Evolutionary conservation across 2,329 filamentous ascomycete genomes (phyloP).

Genomic region (Colletotrichum melonis): DNA sequence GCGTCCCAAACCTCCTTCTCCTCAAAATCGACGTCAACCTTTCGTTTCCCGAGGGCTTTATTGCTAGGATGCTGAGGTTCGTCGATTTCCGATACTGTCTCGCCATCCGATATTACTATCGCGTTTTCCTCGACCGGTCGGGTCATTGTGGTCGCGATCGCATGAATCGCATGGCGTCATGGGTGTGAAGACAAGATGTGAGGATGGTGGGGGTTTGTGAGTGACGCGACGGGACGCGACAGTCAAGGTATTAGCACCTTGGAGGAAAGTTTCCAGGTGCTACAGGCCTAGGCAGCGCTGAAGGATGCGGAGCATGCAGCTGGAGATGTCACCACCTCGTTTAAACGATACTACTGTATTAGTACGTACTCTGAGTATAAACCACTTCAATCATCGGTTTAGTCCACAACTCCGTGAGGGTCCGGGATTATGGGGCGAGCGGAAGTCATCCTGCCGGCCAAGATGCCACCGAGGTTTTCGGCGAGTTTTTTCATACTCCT

Average conservation of each 20-base stretch:
- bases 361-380: not conserved
- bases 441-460: not conserved
- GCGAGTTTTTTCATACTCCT: not conserved
- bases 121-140: not conserved
- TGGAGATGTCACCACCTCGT: not conserved
- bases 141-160: constrained; percentile 10
- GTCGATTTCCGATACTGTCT: constrained; percentile 3
- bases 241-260: not conserved
- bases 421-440: not conserved
- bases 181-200: not conserved
- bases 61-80: not conserved
- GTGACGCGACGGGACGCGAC: constrained; percentile 23
- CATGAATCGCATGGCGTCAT: not conserved
- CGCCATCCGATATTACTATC: constrained; percentile 27
- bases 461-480: not conserved
- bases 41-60: constrained; percentile 48
- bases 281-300: not conserved
- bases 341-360: not conserved
- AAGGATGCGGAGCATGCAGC: not conserved
- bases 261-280: not conserved
- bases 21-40: constrained; percentile 47
- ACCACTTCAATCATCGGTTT: too few species aligned
- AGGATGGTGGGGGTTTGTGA: not conserved
- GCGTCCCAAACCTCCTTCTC: constrained; percentile 67
- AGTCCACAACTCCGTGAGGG: not conserved